These are phyloP conservation scores for Cadophora malorum DNA, from an alignment of 2,329 filamentous ascomycete species.

Conservation along the genomic window DNA sequence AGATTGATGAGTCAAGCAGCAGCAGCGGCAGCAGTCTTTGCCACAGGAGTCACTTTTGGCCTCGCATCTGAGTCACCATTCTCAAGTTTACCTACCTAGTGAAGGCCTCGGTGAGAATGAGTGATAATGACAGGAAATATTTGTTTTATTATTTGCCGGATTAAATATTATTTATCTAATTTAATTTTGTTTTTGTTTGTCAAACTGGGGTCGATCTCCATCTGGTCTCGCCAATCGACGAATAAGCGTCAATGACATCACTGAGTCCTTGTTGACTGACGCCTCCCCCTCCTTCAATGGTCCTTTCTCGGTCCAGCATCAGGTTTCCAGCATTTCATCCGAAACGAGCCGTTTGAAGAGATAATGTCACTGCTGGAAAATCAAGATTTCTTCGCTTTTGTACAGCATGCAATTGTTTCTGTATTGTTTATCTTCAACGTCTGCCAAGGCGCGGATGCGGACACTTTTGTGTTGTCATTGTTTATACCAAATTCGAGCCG, in stretches of 20 bases:
- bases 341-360: background rate
- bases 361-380: background rate
- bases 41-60: conserved; percentile 10
- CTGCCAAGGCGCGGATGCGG: conserved; percentile 5
- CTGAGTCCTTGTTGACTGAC: background rate
- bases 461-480: background rate
- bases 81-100: background rate
- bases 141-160: background rate
- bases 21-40: conserved; percentile 7
- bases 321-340: background rate
- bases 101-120: background rate
- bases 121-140: background rate
- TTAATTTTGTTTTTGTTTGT: background rate
- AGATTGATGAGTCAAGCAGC: conserved; percentile 20
- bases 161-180: conserved; percentile 6
- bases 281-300: background rate
- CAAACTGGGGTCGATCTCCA: background rate
- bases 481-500: background rate
- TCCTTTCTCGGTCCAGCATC: background rate
- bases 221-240: background rate
- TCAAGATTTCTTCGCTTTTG: background rate
- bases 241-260: conserved; percentile 16
- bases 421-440: background rate
- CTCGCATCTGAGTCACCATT: conserved; percentile 18
- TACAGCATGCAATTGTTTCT: background rate